phyloP scores from a whole-genome alignment of 140 eudicot species.

The Senecio squalidus region DNA sequence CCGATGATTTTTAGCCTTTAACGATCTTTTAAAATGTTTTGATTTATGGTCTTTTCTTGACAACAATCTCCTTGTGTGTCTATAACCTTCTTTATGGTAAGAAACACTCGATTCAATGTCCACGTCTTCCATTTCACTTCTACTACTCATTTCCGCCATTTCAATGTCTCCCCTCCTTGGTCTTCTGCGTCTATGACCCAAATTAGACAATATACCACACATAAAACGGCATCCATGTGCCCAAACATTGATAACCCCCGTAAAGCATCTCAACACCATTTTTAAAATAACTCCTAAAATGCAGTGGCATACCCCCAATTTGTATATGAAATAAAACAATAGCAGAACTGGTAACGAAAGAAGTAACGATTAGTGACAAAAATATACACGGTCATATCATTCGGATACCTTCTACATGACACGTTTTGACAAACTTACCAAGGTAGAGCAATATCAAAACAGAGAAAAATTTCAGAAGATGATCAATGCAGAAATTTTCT shows the following conservation, averaged over 20 bases:
- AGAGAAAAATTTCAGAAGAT: conserved; percentile 48
- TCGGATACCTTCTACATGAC: not conserved
- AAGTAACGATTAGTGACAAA: not conserved
- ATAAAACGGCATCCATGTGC: conserved; percentile 4
- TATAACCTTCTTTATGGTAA: conserved; percentile 2
- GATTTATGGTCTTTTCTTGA: conserved; percentile 18
- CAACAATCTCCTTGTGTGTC: conserved; percentile 10
- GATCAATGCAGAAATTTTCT: conserved; percentile 62
- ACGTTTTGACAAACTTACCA: conserved; percentile 36
- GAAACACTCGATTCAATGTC: conserved; percentile 19
- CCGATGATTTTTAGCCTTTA: conserved; percentile 32
- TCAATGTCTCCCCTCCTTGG: conserved; percentile 25
- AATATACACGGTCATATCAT: not conserved
- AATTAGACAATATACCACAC: not conserved
- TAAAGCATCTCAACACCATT: conserved; percentile 8
- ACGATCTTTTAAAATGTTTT: conserved; percentile 23
- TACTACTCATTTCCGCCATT: conserved; percentile 11
- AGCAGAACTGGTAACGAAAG: conserved; percentile 23
- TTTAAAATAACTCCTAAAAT: conserved; percentile 9
- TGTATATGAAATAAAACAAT: conserved; percentile 20
- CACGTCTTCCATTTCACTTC: not conserved
- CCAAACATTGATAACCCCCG: conserved; percentile 5
- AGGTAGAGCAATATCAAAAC: conserved; percentile 43
- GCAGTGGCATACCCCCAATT: conserved; percentile 26
- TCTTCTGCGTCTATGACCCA: conserved; percentile 9